phyloP scores from a whole-genome alignment of 352 stramenopile species.

The Chrysophaeum taylorii region DNA sequence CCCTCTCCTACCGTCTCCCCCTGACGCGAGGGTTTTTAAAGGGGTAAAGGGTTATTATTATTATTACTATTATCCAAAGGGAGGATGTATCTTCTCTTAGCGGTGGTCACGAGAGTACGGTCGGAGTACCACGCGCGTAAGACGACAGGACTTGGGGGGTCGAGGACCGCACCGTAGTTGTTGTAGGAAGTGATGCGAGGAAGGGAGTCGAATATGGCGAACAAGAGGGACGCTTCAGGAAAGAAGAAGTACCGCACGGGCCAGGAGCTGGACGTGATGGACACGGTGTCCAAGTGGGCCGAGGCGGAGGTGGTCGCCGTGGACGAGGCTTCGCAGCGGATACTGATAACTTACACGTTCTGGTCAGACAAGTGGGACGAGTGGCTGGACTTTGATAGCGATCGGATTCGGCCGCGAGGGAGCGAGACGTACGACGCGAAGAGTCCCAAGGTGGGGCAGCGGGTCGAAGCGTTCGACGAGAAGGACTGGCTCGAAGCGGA shows the following conservation, averaged over 20 bases:
- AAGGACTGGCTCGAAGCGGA: slow-evolving; percentile 9
- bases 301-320: slow-evolving; percentile 36
- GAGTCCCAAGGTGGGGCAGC: neutral
- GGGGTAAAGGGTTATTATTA: neutral
- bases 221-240: slow-evolving; percentile 6
- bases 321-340: slow-evolving; percentile 31
- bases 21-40: too few relatives aligned
- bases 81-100: neutral
- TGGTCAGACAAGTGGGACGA: slow-evolving; percentile 9
- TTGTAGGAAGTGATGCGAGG: neutral
- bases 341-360: neutral
- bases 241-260: slow-evolving; percentile 55
- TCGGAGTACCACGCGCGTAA: neutral
- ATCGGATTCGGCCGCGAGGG: neutral
- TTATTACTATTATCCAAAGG: slow-evolving; percentile 1
- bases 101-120: neutral
- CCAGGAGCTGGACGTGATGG: slow-evolving; percentile 32
- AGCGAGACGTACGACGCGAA: neutral
- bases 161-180: slow-evolving; percentile 12
- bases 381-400: neutral
- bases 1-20: too few relatives aligned
- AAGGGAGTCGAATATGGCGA: slow-evolving; percentile 13
- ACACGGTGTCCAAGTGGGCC: slow-evolving; percentile 34
- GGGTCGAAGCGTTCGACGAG: slow-evolving; percentile 13
- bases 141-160: neutral